Percentiles rank a stretch among this genome's conserved stretches.
These are phyloP conservation scores for Citrullus colocynthis DNA, from an alignment of 306 rosid species.

Conservation along the genomic window DNA sequence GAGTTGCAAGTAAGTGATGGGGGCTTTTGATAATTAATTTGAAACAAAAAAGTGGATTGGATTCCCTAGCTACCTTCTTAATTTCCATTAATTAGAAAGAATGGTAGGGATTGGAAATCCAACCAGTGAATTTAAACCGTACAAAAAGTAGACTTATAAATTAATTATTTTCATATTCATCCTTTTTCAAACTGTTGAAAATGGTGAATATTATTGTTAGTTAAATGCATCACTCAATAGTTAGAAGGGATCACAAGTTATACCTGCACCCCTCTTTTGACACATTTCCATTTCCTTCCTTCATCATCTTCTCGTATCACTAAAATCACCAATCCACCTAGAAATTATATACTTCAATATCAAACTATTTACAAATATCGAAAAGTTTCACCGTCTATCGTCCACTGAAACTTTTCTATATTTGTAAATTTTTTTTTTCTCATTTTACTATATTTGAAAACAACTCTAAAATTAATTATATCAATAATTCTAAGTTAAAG, in stretches of 20 bases:
- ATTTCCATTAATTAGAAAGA: background rate
- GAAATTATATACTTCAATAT: too few species aligned
- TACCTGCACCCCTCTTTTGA: background rate
- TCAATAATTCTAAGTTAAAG: too few species aligned
- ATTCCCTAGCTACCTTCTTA: background rate
- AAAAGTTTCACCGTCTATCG: too few species aligned
- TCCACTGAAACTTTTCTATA: too few species aligned
- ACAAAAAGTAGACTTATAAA: background rate
- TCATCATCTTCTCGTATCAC: too few species aligned
- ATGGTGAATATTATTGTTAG: background rate
- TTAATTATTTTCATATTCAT: background rate
- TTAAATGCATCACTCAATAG: background rate
- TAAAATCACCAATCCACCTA: too few species aligned
- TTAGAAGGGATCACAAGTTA: background rate
- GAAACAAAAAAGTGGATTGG: background rate
- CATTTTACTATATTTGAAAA: too few species aligned
- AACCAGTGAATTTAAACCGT: background rate
- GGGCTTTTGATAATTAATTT: background rate
- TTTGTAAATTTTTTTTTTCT: too few species aligned
- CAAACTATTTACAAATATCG: too few species aligned
- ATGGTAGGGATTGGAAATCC: background rate
- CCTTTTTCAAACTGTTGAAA: background rate
- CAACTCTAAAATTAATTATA: too few species aligned
- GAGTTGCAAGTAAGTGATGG: background rate
- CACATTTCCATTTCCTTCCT: background rate